These are phyloP conservation scores for Phylloporus rhodoxanthus DNA, from an alignment of 768 basidiomycete genomes.

Conservation along the genomic window DNA sequence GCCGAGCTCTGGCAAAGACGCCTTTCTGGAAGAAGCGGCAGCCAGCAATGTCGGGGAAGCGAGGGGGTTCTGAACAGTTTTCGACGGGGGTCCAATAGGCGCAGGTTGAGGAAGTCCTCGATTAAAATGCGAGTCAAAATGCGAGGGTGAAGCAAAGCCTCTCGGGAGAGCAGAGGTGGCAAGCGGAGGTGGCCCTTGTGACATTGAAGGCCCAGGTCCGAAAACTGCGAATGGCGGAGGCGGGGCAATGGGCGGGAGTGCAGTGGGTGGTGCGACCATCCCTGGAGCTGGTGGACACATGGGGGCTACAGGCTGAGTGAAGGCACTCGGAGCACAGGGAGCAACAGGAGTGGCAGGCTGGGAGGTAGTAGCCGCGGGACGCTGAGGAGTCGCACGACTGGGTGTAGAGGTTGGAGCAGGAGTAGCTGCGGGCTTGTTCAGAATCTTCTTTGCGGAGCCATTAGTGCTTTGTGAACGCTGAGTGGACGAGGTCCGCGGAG, in stretches of 20 bases:
- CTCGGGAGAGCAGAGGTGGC: constrained; percentile 52
- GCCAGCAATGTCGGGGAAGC: constrained; percentile 38
- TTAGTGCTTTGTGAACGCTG: constrained; percentile 44
- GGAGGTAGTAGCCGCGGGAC: constrained; percentile 31
- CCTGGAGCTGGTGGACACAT: constrained; percentile 43
- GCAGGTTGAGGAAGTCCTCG: constrained; percentile 39
- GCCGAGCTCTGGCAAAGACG: constrained; percentile 39
- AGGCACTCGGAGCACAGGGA: constrained; percentile 27
- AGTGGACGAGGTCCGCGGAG: constrained; percentile 47
- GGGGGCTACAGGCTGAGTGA: constrained; percentile 42
- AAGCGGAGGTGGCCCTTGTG: constrained; percentile 41
- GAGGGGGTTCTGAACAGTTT: constrained; percentile 29
- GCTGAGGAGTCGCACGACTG: constrained; percentile 35
- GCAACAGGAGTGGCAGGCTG: constrained; percentile 44
- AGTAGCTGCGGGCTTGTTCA: constrained; percentile 40
- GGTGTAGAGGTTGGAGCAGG: constrained; percentile 30
- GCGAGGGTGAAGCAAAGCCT: constrained; percentile 43
- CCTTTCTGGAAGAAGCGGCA: constrained; percentile 44
- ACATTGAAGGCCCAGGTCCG: constrained; percentile 40
- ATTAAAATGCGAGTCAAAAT: constrained; percentile 48
- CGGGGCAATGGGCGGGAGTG: constrained; percentile 53
- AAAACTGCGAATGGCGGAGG: constrained; percentile 49
- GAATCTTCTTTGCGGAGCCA: constrained; percentile 55
- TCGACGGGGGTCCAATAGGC: constrained; percentile 55
- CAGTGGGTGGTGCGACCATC: constrained; percentile 37